phyloP scores from a whole-genome alignment of 2,329 filamentous ascomycete genomes.

The Massarina eburnea region DNA sequence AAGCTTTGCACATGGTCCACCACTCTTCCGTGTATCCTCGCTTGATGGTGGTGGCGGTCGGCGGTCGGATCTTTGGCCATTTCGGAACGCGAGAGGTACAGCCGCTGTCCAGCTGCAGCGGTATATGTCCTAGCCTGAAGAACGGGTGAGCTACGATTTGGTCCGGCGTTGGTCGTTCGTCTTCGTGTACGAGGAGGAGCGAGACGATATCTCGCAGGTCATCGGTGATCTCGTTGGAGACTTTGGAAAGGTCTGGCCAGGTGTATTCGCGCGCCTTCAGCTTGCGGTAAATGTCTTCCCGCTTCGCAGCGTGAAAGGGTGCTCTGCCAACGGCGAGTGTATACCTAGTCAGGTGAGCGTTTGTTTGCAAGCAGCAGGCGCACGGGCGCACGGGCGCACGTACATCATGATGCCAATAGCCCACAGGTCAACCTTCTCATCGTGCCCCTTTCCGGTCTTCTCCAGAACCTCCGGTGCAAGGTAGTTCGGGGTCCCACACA shows the following conservation, averaged over 20 bases:
- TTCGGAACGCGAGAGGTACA: slow-evolving; percentile 50
- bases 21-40: slow-evolving; percentile 55
- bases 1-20: slow-evolving; percentile 53
- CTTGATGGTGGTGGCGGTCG: slow-evolving; percentile 46
- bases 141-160: slow-evolving; percentile 78
- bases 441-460: slow-evolving; percentile 91
- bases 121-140: slow-evolving; percentile 76
- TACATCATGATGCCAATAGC: slow-evolving; percentile 95
- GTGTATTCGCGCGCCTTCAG: slow-evolving; percentile 73
- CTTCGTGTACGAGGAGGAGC: slow-evolving; percentile 72
- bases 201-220: slow-evolving; percentile 79
- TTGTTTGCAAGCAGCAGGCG: slow-evolving; percentile 4
- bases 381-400: slow-evolving; percentile 22
- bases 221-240: slow-evolving; percentile 69
- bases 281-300: slow-evolving; percentile 78
- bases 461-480: slow-evolving; percentile 96
- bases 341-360: slow-evolving; percentile 60
- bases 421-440: slow-evolving; percentile 98
- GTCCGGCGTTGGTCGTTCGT: slow-evolving; percentile 74
- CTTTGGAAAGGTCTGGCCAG: slow-evolving; percentile 70
- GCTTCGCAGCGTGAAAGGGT: slow-evolving; percentile 90
- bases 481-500: slow-evolving; percentile 97
- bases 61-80: slow-evolving; percentile 50
- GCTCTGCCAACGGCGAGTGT: slow-evolving; percentile 96
- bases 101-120: slow-evolving; percentile 51